These are phyloP conservation scores for Antitrichia curtipendula DNA, from an alignment of 225 moss, liverwort and hornwort species.

Conservation along the genomic window DNA sequence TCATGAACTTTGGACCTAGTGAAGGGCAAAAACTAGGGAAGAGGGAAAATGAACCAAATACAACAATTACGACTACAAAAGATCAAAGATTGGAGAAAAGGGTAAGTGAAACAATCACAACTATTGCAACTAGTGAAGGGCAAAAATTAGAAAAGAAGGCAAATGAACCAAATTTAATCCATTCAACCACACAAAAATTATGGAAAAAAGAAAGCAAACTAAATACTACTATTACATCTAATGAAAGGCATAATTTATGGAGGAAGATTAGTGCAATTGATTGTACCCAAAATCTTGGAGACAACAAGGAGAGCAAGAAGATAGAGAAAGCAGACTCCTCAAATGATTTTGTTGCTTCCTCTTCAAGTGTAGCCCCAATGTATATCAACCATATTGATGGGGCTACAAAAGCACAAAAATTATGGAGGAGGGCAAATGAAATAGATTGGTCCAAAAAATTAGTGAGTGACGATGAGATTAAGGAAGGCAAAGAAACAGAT, in stretches of 20 bases:
- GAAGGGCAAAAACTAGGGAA: not conserved
- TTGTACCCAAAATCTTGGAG: not conserved
- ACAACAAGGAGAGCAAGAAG: not conserved
- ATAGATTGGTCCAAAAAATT: not conserved
- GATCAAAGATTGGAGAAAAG: not conserved
- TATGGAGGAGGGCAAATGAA: not conserved
- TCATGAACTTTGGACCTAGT: too few relatives aligned
- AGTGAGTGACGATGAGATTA: not conserved
- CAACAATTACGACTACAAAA: not conserved
- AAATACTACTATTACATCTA: not conserved
- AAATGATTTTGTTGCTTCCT: not conserved
- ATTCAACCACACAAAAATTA: not conserved
- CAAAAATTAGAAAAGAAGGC: not conserved
- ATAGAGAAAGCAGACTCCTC: not conserved
- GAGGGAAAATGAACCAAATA: not conserved
- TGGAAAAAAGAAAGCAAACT: not conserved
- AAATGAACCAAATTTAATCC: not conserved
- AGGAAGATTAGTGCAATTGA: not conserved
- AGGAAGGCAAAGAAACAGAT: not conserved
- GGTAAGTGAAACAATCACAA: not conserved
- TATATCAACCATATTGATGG: not conserved
- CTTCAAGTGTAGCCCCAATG: not conserved
- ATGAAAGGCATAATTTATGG: not conserved
- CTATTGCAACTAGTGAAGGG: not conserved
- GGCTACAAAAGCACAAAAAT: not conserved